These are phyloP conservation scores for Rutstroemia sydowiana DNA, from an alignment of 2,329 filamentous ascomycete species.

Conservation along the genomic window DNA sequence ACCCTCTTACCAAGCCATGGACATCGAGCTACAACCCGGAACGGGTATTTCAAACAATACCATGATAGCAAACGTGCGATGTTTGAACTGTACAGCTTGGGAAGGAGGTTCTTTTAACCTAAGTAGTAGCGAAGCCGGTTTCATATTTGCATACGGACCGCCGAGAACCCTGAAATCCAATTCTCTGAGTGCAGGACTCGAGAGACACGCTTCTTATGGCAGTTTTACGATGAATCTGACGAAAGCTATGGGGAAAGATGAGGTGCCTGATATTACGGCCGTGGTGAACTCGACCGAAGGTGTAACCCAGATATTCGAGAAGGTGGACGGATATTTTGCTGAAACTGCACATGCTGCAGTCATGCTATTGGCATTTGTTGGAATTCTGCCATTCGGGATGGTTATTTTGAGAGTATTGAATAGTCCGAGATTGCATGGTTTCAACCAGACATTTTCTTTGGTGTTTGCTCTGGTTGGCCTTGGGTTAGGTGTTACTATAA, in stretches of 20 bases:
- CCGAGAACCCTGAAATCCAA: conserved; percentile 38
- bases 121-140: conserved; percentile 37
- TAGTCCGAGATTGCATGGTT: conserved; percentile 47
- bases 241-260: conserved; percentile 39
- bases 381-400: conserved; percentile 49
- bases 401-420: conserved; percentile 45
- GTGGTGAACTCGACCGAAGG: conserved; percentile 17
- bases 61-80: conserved; percentile 44
- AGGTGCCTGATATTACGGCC: conserved; percentile 35
- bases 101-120: conserved; percentile 41
- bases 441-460: conserved; percentile 44
- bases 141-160: conserved; percentile 51
- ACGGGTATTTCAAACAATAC: conserved; percentile 38
- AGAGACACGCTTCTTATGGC: conserved; percentile 47
- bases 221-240: conserved; percentile 49
- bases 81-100: conserved; percentile 48
- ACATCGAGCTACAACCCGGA: conserved; percentile 38
- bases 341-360: conserved; percentile 33
- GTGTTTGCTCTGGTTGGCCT: conserved; percentile 43
- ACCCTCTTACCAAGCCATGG: conserved; percentile 39
- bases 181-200: conserved; percentile 37
- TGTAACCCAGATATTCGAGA: conserved; percentile 36
- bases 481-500: conserved; percentile 42
- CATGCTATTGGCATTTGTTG: conserved; percentile 50
- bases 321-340: conserved; percentile 25